A percentile compares a stretch with the other conserved stretches of the same genome.
phyloP scores from a whole-genome alignment of 1,284 basidiomycete genomes.

The Ceratobasidium sp. region DNA sequence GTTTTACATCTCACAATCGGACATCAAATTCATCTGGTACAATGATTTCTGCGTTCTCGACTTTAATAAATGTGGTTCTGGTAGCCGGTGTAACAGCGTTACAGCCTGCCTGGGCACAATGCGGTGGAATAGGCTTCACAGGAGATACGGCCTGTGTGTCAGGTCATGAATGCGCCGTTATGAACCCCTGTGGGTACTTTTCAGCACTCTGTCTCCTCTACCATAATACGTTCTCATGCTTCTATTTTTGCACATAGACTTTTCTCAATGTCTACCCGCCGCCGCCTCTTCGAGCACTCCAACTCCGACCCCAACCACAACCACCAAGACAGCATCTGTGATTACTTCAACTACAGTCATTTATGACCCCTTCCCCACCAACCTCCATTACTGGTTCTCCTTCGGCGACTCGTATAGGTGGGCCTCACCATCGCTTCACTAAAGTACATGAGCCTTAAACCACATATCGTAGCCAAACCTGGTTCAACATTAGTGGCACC shows the following conservation, averaged over 20 bases:
- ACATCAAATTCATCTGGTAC: not conserved
- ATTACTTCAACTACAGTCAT: slow-evolving; percentile 20
- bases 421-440: not conserved
- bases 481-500: slow-evolving; percentile 37
- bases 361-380: not conserved
- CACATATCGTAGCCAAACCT: not conserved
- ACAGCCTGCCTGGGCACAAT: slow-evolving; percentile 23
- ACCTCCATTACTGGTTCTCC: slow-evolving; percentile 44
- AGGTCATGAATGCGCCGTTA: slow-evolving; percentile 27
- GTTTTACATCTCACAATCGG: too few relatives aligned
- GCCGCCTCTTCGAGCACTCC: not conserved
- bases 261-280: slow-evolving; percentile 39
- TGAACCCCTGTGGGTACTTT: slow-evolving; percentile 30
- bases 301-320: slow-evolving; percentile 39
- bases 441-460: not conserved
- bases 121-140: slow-evolving; percentile 34
- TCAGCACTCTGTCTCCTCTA: not conserved
- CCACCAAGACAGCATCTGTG: slow-evolving; percentile 16
- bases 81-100: slow-evolving; percentile 7
- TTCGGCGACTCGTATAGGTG: slow-evolving; percentile 46
- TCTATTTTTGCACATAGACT: not conserved
- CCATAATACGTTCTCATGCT: not conserved
- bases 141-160: slow-evolving; percentile 40
- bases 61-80: not conserved
- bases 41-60: slow-evolving; percentile 12